A percentile compares a stretch with the other conserved stretches of the same genome.
Conservation (phyloP, 2,329 filamentous ascomycete species). For the Cercospora zeina region DNA sequence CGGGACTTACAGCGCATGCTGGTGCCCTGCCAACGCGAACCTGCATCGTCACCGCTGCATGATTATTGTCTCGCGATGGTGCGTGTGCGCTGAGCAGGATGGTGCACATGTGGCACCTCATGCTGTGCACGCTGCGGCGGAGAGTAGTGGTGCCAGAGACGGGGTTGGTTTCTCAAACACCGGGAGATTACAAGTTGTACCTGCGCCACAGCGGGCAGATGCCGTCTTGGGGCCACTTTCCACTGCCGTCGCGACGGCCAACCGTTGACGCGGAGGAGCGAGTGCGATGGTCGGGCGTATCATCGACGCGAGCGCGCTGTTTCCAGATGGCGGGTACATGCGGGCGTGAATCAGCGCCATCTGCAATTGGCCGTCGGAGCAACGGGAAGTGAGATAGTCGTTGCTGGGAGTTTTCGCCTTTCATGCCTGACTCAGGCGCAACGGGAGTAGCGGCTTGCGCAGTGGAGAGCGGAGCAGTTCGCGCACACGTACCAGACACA, state of each 20-base stretch:
- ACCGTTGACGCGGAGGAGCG: not conserved
- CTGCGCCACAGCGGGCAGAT: not conserved
- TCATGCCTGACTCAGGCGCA: not conserved
- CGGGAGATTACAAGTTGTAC: constrained; percentile 6
- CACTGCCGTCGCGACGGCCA: not conserved
- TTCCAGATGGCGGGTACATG: not conserved
- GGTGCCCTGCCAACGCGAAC: constrained; percentile 1
- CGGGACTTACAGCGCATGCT: not conserved
- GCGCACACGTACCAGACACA: not conserved
- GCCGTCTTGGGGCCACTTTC: not conserved
- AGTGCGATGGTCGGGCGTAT: not conserved
- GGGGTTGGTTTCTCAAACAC: constrained; percentile 4
- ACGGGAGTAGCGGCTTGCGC: constrained; percentile 3
- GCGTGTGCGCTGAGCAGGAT: not conserved
- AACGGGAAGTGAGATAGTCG: constrained; percentile 5
- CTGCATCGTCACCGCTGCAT: not conserved
- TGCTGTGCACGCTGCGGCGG: not conserved
- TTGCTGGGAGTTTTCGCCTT: not conserved
- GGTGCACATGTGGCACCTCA: not conserved
- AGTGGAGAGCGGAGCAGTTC: not conserved
- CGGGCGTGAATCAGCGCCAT: not conserved
- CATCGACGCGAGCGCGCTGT: not conserved
- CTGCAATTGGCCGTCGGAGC: constrained; percentile 2
- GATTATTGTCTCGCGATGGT: not conserved
- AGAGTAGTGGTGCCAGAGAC: not conserved